Conservation (phyloP, 371 early-diverging fungal genomes). For the Blakeslea trispora region DNA sequence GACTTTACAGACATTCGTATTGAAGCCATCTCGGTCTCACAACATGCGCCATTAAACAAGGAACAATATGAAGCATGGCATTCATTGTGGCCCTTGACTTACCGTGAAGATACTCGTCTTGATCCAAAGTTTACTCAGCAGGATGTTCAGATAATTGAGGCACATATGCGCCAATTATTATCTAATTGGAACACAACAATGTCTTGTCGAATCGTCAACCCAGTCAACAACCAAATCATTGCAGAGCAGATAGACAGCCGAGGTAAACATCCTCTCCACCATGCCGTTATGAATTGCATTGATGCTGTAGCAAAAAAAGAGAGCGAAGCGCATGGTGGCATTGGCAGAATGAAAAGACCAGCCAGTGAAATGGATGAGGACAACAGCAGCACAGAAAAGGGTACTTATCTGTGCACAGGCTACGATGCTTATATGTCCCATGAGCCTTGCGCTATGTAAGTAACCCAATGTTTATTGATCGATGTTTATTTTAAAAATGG, state of each 20-base stretch:
- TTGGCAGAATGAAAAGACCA: conserved; percentile 32
- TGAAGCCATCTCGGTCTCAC: conserved; percentile 34
- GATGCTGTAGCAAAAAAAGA: conserved; percentile 45
- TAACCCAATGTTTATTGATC: no score
- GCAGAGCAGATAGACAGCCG: conserved; percentile 55
- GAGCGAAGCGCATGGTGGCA: conserved; percentile 11
- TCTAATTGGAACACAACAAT: conserved; percentile 27
- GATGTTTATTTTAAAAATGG: no score
- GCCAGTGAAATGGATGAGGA: conserved; percentile 18
- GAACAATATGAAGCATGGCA: conserved; percentile 64
- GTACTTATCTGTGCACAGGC: conserved; percentile 62
- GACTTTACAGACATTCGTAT: conserved; percentile 20
- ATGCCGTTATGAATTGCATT: conserved; percentile 67
- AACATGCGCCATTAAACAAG: conserved; percentile 55
- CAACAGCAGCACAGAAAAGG: conserved; percentile 14
- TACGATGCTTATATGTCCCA: conserved; percentile 63
- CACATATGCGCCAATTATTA: conserved; percentile 39
- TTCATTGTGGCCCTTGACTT: conserved; percentile 60
- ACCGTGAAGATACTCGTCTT: conserved; percentile 58
- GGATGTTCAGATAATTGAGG: conserved; percentile 39
- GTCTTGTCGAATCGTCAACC: conserved; percentile 50
- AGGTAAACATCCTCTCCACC: conserved; percentile 54
- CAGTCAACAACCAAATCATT: conserved; percentile 37
- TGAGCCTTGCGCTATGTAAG: conserved; percentile 72
- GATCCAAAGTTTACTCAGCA: conserved; percentile 49